These are phyloP conservation scores for Populus trichocarpa DNA, from an alignment of 441 rosid genomes.

Conservation along the genomic window DNA sequence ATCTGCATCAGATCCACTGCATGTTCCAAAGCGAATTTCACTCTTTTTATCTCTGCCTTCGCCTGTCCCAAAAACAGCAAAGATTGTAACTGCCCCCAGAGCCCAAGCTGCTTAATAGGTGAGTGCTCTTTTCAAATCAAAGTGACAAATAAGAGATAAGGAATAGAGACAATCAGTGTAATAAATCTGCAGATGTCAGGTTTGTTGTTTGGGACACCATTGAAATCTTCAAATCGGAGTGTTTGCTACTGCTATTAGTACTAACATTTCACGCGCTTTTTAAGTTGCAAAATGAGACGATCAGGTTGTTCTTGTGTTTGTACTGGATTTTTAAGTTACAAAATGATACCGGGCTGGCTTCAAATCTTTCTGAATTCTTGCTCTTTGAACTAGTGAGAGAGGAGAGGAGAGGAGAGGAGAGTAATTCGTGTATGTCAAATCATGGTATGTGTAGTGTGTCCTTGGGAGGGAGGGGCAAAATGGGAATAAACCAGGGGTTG, in stretches of 20 bases:
- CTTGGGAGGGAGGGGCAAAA: not conserved
- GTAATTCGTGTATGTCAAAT: not conserved
- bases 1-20: not conserved
- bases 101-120: not conserved
- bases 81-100: not conserved
- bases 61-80: constrained; percentile 5
- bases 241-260: not conserved
- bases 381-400: not conserved
- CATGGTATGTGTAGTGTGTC: not conserved
- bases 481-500: not conserved
- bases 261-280: constrained; percentile 15
- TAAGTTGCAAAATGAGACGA: not conserved
- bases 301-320: not conserved
- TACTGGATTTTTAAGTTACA: not conserved
- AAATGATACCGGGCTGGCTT: not conserved
- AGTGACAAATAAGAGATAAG: not conserved
- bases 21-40: not conserved
- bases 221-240: not conserved
- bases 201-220: constrained; percentile 5
- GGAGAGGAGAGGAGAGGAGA: constrained; percentile 6
- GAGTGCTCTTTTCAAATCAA: not conserved
- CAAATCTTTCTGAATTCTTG: not conserved
- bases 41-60: not conserved
- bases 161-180: not conserved
- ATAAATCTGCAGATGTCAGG: constrained; percentile 25